These are phyloP conservation scores for Penicillium sp. DNA, from an alignment of 2,329 filamentous ascomycete species.

Conservation along the genomic window DNA sequence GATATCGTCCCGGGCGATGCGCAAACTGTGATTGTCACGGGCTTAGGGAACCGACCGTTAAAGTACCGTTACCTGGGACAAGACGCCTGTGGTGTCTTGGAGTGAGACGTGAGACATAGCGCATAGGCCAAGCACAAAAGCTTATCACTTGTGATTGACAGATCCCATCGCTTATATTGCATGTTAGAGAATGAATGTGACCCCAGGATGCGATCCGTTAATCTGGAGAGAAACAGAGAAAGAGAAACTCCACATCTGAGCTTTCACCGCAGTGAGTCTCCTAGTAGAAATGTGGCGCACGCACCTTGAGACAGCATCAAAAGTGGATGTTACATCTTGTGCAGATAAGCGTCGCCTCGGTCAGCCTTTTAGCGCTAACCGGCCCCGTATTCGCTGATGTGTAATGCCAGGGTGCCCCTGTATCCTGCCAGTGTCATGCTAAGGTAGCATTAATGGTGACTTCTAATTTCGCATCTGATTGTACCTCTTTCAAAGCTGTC, in stretches of 20 bases:
- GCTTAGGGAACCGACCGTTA: constrained; percentile 17
- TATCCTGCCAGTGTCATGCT: not conserved
- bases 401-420: not conserved
- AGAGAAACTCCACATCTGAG: not conserved
- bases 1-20: constrained; percentile 60
- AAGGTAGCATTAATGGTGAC: not conserved
- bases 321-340: not conserved
- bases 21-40: constrained; percentile 40
- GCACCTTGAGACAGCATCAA: not conserved
- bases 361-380: not conserved
- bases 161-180: not conserved
- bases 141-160: not conserved
- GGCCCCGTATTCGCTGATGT: not conserved
- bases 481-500: too few species aligned
- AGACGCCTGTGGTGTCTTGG: constrained; percentile 7
- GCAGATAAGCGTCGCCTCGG: not conserved
- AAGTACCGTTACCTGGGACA: constrained; percentile 31
- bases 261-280: not conserved
- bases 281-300: not conserved
- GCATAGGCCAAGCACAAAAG: not conserved
- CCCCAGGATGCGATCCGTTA: not conserved
- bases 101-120: not conserved
- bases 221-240: not conserved
- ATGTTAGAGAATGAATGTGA: not conserved
- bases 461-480: too few species aligned